Evolutionary conservation across 139 green algal genomes (phyloP).

Genomic region (Volvox reticuliferus): DNA sequence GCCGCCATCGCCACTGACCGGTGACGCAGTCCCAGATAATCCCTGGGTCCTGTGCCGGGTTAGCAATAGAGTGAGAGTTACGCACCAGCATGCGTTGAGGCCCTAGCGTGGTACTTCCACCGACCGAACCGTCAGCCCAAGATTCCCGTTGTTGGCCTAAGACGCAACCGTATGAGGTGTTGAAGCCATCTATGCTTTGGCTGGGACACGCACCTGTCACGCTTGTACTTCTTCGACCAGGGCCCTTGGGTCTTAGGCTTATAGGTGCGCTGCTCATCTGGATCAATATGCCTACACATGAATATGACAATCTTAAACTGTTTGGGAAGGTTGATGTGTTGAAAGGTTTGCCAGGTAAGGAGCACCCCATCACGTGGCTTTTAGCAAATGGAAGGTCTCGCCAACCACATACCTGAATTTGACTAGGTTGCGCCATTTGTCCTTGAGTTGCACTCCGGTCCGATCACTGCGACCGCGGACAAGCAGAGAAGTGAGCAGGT

Average conservation of each 20-base stretch:
- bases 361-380: conserved; percentile 21
- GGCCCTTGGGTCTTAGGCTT: conserved; percentile 69
- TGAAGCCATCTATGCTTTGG: neutral
- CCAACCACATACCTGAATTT: conserved; percentile 66
- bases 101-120: neutral
- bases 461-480: conserved; percentile 59
- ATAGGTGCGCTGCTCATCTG: conserved; percentile 55
- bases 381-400: neutral
- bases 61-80: neutral
- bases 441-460: conserved; percentile 81
- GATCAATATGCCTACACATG: conserved; percentile 61
- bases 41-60: conserved; percentile 8
- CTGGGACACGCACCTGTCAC: conserved; percentile 13
- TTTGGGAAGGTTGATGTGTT: neutral
- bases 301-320: neutral
- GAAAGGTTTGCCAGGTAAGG: neutral
- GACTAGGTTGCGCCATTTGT: conserved; percentile 85
- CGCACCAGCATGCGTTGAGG: neutral
- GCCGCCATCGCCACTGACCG: neutral
- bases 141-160: too few relatives aligned
- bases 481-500: neutral
- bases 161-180: too few relatives aligned
- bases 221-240: conserved; percentile 66
- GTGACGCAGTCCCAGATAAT: conserved; percentile 1
- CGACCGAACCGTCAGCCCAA: too few relatives aligned